These are phyloP conservation scores for Rhodotorula glutinis DNA, from an alignment of 1,284 basidiomycete species.

Conservation along the genomic window DNA sequence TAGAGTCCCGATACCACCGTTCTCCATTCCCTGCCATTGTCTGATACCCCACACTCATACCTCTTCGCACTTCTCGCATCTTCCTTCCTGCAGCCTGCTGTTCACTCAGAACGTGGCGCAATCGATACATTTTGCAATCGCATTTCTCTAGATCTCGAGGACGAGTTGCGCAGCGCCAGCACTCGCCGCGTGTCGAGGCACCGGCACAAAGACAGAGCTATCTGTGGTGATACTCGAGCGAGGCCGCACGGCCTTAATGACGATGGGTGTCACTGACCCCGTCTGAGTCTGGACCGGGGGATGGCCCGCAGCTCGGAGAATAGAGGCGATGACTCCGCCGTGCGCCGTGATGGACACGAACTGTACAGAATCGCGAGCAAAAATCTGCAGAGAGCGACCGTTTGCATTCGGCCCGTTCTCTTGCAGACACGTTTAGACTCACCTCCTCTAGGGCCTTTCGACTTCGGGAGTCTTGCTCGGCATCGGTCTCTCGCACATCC, in stretches of 20 bases:
- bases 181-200: too few species aligned
- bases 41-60: neutral
- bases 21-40: neutral
- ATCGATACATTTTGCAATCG: neutral
- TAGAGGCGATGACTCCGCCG: slow-evolving; percentile 48
- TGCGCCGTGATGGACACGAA: slow-evolving; percentile 53
- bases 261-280: slow-evolving; percentile 30
- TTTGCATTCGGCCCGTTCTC: too few species aligned
- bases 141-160: neutral
- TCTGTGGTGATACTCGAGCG: too few species aligned
- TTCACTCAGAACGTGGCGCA: neutral
- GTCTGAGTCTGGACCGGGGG: neutral
- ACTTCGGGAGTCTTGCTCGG: slow-evolving; percentile 53
- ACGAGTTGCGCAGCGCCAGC: neutral
- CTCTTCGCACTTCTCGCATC: neutral
- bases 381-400: slow-evolving; percentile 35
- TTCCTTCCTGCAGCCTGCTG: neutral
- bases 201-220: too few species aligned
- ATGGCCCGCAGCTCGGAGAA: slow-evolving; percentile 45
- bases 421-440: neutral
- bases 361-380: slow-evolving; percentile 44
- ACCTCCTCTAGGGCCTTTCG: slow-evolving; percentile 59
- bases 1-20: neutral
- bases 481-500: slow-evolving; percentile 61
- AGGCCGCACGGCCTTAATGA: slow-evolving; percentile 26